phyloP scores from a whole-genome alignment of 495 filamentous ascomycete genomes.

The Apiosordaria backusii region DNA sequence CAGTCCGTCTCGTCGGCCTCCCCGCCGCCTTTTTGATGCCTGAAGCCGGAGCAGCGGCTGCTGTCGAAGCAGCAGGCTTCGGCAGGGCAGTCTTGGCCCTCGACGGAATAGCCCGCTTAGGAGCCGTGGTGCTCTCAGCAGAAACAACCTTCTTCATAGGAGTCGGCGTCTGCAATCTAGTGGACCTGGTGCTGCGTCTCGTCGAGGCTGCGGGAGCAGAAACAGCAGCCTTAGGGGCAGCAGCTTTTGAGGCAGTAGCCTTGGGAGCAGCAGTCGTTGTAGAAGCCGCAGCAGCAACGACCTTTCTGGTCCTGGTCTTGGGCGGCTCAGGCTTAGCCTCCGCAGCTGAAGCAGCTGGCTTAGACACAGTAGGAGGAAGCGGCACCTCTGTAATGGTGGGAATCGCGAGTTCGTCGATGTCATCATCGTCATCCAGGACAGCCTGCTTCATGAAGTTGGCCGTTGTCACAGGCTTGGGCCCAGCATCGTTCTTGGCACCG shows the following conservation, averaged over 20 bases:
- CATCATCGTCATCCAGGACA: not conserved
- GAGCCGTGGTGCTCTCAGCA: not conserved
- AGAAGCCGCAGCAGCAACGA: not conserved
- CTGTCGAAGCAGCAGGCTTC: not conserved
- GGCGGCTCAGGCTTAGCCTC: not conserved
- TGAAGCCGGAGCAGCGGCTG: conserved; percentile 5
- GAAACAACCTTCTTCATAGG: conserved; percentile 8
- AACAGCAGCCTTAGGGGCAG: not conserved
- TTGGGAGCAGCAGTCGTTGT: not conserved
- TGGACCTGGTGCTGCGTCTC: conserved; percentile 3
- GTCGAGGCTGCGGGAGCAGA: not conserved
- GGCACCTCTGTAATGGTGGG: conserved; percentile 3
- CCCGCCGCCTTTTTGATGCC: conserved; percentile 6
- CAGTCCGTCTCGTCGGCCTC: conserved; percentile 6
- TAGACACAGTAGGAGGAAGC: not conserved
- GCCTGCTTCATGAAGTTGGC: not conserved
- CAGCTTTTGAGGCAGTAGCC: not conserved
- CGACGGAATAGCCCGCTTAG: not conserved
- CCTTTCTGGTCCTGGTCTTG: not conserved
- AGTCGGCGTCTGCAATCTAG: conserved; percentile 3
- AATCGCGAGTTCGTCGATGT: conserved; percentile 8
- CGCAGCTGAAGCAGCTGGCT: not conserved
- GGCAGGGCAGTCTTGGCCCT: not conserved
- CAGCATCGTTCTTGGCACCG: conserved; percentile 7
- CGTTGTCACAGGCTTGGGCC: not conserved